These are phyloP conservation scores for Sugiyamaella chiloensis DNA, from an alignment of 805 yeast species.

Conservation along the genomic window DNA sequence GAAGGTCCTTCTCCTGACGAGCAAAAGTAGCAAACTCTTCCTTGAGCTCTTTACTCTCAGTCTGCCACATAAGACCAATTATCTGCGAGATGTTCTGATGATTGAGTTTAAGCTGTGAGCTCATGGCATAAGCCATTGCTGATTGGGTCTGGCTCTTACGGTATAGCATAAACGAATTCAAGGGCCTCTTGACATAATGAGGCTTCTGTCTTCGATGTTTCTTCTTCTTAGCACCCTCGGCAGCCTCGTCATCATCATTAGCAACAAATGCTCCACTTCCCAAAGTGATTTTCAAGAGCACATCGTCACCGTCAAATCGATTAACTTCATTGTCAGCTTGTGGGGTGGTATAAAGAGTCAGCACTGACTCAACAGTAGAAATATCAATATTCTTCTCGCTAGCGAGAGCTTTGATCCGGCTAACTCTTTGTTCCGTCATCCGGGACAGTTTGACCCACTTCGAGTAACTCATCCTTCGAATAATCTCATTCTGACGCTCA, in stretches of 20 bases:
- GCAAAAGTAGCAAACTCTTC: slow-evolving; percentile 39
- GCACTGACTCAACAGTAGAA: slow-evolving; percentile 28
- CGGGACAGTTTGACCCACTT: slow-evolving; percentile 30
- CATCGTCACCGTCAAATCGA: slow-evolving; percentile 25
- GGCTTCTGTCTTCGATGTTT: slow-evolving; percentile 21
- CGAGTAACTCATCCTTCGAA: slow-evolving; percentile 16
- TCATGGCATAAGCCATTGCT: slow-evolving; percentile 34
- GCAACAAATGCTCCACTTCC: slow-evolving; percentile 17
- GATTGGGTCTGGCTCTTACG: slow-evolving; percentile 43
- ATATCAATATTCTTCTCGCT: slow-evolving; percentile 27
- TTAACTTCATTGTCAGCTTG: slow-evolving; percentile 24
- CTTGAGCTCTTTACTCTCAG: slow-evolving; percentile 39
- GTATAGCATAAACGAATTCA: slow-evolving; percentile 48
- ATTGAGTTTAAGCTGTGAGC: slow-evolving; percentile 35
- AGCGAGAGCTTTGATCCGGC: slow-evolving; percentile 28
- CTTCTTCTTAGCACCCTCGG: slow-evolving; percentile 15
- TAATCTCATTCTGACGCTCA: not conserved
- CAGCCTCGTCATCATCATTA: slow-evolving; percentile 17
- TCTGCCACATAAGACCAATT: slow-evolving; percentile 46
- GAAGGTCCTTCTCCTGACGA: slow-evolving; percentile 41
- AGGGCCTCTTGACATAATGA: slow-evolving; percentile 43
- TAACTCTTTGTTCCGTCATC: slow-evolving; percentile 27
- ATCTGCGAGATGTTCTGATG: slow-evolving; percentile 43
- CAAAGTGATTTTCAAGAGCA: slow-evolving; percentile 27
- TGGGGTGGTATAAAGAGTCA: slow-evolving; percentile 23